Base-by-base conservation (phyloP, 495 filamentous ascomycete genomes). In the Aspergillus funiculosus region DNA sequence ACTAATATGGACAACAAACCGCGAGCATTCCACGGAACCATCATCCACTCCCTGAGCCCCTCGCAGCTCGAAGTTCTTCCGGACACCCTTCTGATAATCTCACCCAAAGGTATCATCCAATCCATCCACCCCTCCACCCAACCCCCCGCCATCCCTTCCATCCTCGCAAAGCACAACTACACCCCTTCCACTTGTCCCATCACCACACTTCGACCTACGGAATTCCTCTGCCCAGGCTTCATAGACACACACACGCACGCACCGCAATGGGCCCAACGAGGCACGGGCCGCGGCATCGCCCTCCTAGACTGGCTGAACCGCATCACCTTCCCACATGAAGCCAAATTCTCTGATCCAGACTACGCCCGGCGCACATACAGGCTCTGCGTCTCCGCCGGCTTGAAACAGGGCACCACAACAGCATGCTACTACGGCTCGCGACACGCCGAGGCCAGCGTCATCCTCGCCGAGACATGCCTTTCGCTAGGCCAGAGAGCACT, bases 161-260 rank as follows among this genome's bases (percentile, higher is more conserved):
- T 58, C 31, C 47, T 54, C 58, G 22, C 34, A 1, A 19, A 24
- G 13, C 26, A 25, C 31, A 71, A 73, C 34, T 64, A 54, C 21
- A 75, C 76, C 39, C 50, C 59, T n/a, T n/a, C n/a, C n/a, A n/a
- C n/a, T n/a, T n/a, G n/a, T n/a, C n/a, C n/a, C n/a, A n/a, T n/a
- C n/a, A 13, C 73, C 35, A 68, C 62, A 24, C 71, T 82, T 9
- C 42, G 43, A 0, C 64, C 69, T 1, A 68, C 70, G n/a, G 55
- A 78, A 26, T 78, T 82, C 57, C 51, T 83, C 9, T 72, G 77
- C 37, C 79, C 80, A 0, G 80, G 79, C 8, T 80, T 82, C 57
- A 62, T 82, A 17, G 79, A 82, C 61, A 81, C 78, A 8, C 80
- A 82, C 66, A 81, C 77, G 50, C 79, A 82, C 49, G 80, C 80